Evolutionary conservation across 139 green algal species (phyloP).

Genomic region (Chlorella sorokiniana): DNA sequence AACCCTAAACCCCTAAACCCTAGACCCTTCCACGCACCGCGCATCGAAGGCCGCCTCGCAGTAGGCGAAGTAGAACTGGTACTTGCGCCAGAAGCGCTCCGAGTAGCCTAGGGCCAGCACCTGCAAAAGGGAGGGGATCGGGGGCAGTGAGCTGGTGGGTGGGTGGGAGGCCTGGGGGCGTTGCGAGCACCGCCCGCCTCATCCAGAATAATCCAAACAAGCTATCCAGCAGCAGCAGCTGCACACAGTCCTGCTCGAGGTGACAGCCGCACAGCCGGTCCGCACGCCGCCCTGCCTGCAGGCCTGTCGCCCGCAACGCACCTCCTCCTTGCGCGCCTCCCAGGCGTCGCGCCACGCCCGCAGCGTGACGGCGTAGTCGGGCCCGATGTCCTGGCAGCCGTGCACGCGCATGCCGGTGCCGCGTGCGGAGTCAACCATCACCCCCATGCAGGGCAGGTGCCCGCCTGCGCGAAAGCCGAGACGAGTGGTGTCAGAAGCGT

Average conservation of each 20-base stretch:
- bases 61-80: slow-evolving; percentile 95
- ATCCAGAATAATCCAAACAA: no score
- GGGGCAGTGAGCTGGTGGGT: background rate
- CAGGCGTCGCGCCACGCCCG: slow-evolving; percentile 70
- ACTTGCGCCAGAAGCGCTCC: slow-evolving; percentile 87
- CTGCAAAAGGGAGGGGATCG: background rate
- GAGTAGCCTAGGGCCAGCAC: slow-evolving; percentile 75
- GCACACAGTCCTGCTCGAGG: no score
- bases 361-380: slow-evolving; percentile 91
- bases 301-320: background rate
- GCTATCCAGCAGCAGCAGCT: no score
- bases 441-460: slow-evolving; percentile 82
- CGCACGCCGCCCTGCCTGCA: no score
- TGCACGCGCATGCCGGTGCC: slow-evolving; percentile 59
- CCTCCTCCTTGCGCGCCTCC: slow-evolving; percentile 53
- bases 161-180: no score
- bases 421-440: slow-evolving; percentile 75
- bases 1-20: no score
- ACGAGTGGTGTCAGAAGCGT: background rate
- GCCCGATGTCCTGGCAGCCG: slow-evolving; percentile 80
- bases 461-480: slow-evolving; percentile 27
- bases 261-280: no score
- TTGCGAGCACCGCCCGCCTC: no score
- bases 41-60: slow-evolving; percentile 91
- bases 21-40: slow-evolving; percentile 30